Evolutionary conservation across 495 filamentous ascomycete species (phyloP).

Genomic region (Penicillium mononematosum): DNA sequence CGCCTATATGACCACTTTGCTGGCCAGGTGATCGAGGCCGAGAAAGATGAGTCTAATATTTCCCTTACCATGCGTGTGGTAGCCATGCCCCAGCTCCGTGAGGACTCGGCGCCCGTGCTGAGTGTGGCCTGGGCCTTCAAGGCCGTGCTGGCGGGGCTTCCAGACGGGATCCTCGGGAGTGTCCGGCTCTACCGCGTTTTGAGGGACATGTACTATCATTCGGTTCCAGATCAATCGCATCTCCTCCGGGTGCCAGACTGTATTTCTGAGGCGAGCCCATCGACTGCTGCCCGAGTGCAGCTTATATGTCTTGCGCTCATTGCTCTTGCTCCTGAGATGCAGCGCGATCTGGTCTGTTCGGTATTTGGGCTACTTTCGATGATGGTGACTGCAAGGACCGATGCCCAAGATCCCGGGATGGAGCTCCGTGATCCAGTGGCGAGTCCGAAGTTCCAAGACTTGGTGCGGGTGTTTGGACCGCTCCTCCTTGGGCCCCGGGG

Average conservation of each 20-base stretch:
- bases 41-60: constrained; percentile 35
- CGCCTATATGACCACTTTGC: constrained; percentile 44
- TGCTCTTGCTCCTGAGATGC: constrained; percentile 37
- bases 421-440: constrained; percentile 20
- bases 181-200: constrained; percentile 62
- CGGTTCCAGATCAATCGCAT: constrained; percentile 50
- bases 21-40: constrained; percentile 33
- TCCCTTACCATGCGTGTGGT: constrained; percentile 36
- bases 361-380: constrained; percentile 39
- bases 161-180: constrained; percentile 73
- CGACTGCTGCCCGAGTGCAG: constrained; percentile 23
- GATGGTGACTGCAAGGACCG: constrained; percentile 28
- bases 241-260: constrained; percentile 11
- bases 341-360: constrained; percentile 43
- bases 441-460: constrained; percentile 25
- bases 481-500: constrained; percentile 26
- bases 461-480: constrained; percentile 37
- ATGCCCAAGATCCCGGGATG: constrained; percentile 20
- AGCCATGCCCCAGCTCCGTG: constrained; percentile 14
- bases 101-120: constrained; percentile 49
- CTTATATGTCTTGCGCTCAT: constrained; percentile 42
- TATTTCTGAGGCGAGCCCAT: constrained; percentile 17
- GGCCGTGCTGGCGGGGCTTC: constrained; percentile 65
- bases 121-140: constrained; percentile 75
- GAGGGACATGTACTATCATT: constrained; percentile 55